Percentiles rank a stretch among this genome's conserved stretches.
Evolutionary conservation across 495 filamentous ascomycete species (phyloP).

Genomic region (Achaetomiella virescens): DNA sequence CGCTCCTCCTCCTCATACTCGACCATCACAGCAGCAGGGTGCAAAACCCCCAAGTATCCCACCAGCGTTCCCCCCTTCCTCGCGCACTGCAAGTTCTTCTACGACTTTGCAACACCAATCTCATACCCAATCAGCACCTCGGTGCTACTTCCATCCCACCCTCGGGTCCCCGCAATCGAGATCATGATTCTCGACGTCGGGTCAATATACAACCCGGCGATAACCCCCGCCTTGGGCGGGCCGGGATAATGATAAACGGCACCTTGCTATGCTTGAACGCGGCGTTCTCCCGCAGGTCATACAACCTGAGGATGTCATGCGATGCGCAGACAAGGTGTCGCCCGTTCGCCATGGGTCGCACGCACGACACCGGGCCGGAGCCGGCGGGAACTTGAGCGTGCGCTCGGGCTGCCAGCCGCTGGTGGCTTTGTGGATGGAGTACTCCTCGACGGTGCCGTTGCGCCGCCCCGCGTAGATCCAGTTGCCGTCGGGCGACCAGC

Average conservation of each 20-base stretch:
- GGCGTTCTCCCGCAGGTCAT: conserved; percentile 70
- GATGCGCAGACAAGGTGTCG: conserved; percentile 91
- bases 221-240: conserved; percentile 80
- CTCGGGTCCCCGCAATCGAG: conserved; percentile 80
- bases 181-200: conserved; percentile 86
- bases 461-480: conserved; percentile 88
- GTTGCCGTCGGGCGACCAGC: conserved; percentile 94
- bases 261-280: conserved; percentile 68
- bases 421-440: conserved; percentile 76
- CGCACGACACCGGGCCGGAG: conserved; percentile 78
- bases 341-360: conserved; percentile 88
- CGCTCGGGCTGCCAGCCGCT: conserved; percentile 56
- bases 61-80: not conserved
- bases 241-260: conserved; percentile 90
- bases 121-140: conserved; percentile 94
- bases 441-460: conserved; percentile 95
- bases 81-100: not conserved
- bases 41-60: not conserved
- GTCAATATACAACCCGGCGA: conserved; percentile 76
- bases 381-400: conserved; percentile 88
- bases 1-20: not conserved
- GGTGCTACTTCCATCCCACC: conserved; percentile 90
- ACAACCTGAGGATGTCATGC: conserved; percentile 88
- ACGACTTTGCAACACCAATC: conserved; percentile 41
- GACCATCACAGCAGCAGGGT: not conserved